Conservation (phyloP, 2,329 filamentous ascomycete genomes). For the Venturia nashicola region DNA sequence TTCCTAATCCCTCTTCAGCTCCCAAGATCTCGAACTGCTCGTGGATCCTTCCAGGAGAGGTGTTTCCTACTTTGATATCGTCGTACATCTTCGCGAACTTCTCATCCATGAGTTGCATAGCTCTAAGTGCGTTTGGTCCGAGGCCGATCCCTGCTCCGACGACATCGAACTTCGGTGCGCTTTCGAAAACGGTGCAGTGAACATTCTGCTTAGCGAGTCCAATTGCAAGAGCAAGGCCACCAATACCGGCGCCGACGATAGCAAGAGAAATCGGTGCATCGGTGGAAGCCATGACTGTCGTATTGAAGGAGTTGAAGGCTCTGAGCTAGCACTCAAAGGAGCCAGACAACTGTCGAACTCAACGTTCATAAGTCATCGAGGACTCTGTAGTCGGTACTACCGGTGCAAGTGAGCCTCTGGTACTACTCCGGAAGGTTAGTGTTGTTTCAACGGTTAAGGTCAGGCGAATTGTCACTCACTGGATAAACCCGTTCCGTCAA, state of each 20-base stretch:
- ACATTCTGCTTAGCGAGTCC: conserved; percentile 17
- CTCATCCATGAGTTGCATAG: conserved; percentile 16
- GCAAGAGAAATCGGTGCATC: conserved; percentile 15
- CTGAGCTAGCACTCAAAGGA: neutral
- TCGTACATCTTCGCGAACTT: conserved; percentile 17
- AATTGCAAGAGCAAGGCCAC: conserved; percentile 19
- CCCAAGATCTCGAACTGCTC: conserved; percentile 13
- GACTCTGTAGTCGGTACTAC: neutral
- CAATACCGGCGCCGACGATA: conserved; percentile 20
- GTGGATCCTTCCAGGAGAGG: conserved; percentile 11
- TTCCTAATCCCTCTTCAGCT: conserved; percentile 20
- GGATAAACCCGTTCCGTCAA: neutral
- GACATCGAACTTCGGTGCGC: conserved; percentile 16
- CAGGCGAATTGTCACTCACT: neutral
- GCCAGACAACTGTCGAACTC: neutral
- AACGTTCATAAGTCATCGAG: conserved; percentile 2
- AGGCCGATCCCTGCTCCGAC: conserved; percentile 21
- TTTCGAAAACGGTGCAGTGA: conserved; percentile 19
- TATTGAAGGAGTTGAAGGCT: neutral
- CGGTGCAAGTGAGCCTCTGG: neutral
- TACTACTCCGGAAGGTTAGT: neutral
- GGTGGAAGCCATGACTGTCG: neutral
- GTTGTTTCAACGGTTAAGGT: neutral
- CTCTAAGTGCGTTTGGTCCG: conserved; percentile 16
- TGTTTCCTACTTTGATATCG: conserved; percentile 17